A percentile compares a stretch with the other conserved stretches of the same genome.
These are phyloP conservation scores for Zymoseptoria tritici DNA, from an alignment of 2,329 filamentous ascomycete species.

Conservation along the genomic window DNA sequence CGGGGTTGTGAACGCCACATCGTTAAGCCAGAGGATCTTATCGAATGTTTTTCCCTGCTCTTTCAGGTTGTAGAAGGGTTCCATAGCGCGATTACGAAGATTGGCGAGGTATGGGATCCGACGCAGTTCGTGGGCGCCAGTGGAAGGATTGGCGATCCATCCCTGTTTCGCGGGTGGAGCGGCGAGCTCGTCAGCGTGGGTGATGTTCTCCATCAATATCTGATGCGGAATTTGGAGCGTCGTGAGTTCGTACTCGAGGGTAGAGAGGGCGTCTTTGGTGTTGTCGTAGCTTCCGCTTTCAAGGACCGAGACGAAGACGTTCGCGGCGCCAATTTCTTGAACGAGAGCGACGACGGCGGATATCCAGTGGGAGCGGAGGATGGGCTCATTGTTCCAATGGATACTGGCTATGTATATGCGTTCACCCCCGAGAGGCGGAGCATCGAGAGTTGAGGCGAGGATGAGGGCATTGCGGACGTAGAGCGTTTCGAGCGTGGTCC, in stretches of 20 bases:
- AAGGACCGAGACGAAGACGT: conserved; percentile 60
- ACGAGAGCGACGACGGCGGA: conserved; percentile 52
- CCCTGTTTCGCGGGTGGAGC: conserved; percentile 44
- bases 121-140: conserved; percentile 48
- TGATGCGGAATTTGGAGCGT: conserved; percentile 46
- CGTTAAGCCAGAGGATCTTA: conserved; percentile 55
- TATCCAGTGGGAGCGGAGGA: conserved; percentile 58
- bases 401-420: conserved; percentile 60
- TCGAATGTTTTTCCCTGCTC: conserved; percentile 45
- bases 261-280: conserved; percentile 54
- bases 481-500: conserved; percentile 18
- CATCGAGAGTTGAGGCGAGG: conserved; percentile 7
- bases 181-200: conserved; percentile 51
- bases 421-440: conserved; percentile 17
- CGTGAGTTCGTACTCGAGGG: conserved; percentile 50
- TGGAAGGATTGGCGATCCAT: conserved; percentile 54
- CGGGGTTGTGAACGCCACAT: conserved; percentile 53
- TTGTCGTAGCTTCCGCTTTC: conserved; percentile 65
- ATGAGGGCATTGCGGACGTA: conserved; percentile 13
- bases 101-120: conserved; percentile 62
- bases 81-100: conserved; percentile 56
- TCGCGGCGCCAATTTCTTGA: conserved; percentile 51
- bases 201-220: conserved; percentile 52
- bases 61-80: conserved; percentile 48
- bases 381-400: conserved; percentile 58